Evolutionary conservation across 352 stramenopile species (phyloP), one percentile per base, ranked within the genome.

Genomic region (Phytophthora pinifolia): DNA sequence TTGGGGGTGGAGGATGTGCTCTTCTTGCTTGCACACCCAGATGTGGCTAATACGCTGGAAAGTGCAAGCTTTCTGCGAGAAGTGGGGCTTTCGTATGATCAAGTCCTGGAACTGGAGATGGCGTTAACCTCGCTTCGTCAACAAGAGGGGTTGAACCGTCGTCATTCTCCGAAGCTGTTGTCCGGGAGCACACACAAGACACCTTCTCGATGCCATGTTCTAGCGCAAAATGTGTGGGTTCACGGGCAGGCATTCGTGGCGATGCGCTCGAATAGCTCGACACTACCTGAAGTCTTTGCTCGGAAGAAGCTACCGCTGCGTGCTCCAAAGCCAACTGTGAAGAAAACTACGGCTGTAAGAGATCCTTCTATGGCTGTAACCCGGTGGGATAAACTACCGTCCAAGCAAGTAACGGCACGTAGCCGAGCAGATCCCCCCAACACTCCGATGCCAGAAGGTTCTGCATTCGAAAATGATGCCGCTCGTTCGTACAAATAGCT

Each of bases 101-200:
- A 88, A 59, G 49, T 83, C 22, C 70, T 88, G 61, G 73, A 88
- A 39, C 41, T 88, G 9, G 79, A 89, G 42, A 62, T 84, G 47
- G 53, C 66, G 0, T 43, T 85, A 8, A 54, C 69, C 7, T 65
- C 62, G 45, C 36, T 79, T 31, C 55, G 55, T 49, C 38, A 18
- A 29, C 49, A 56, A 54, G 18, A 51, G 13, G 41, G 61, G 13
- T 87, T 69, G 71, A 36, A 58, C n/a, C 62, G 76, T 41, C 74
- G 63, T 54, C 31, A 76, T 37, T 83, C 59, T 51, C 22, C 63
- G 1, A 54, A 74, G 9, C 55, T 63, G 29, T 46, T 20, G 45
- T 37, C 18, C 10, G 10, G 13, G n/a, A 36, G 20, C 10, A 39
- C 2, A 27, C 22, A 27, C 17, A 17, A 15, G 29, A 14, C 27